Conservation (phyloP, 768 basidiomycete genomes). For the Suillus lakei region DNA sequence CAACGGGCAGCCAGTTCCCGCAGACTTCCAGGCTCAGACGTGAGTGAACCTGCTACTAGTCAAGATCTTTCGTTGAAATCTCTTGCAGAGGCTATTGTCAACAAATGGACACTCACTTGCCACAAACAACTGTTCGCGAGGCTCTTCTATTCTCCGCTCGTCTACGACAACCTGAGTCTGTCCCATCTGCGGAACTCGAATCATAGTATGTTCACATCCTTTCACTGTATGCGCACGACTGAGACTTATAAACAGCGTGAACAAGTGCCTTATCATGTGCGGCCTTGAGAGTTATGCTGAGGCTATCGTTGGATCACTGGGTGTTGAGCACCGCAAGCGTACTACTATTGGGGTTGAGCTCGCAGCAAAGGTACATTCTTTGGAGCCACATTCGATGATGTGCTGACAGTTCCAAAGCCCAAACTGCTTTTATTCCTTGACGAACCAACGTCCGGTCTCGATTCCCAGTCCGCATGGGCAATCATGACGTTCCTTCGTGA, state of each 20-base stretch:
- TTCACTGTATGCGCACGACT: not conserved
- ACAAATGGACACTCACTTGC: slow-evolving; percentile 82
- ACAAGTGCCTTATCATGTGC: slow-evolving; percentile 66
- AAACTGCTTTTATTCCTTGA: slow-evolving; percentile 60
- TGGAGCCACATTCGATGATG: not conserved
- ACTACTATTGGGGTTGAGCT: slow-evolving; percentile 66
- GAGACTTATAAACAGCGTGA: slow-evolving; percentile 40
- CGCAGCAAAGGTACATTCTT: slow-evolving; percentile 50
- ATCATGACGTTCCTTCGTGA: slow-evolving; percentile 53
- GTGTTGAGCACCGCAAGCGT: slow-evolving; percentile 56
- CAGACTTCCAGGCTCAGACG: slow-evolving; percentile 69
- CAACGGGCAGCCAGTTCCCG: slow-evolving; percentile 55
- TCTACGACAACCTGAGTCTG: slow-evolving; percentile 72
- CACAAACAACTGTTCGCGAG: slow-evolving; percentile 78
- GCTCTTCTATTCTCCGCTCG: slow-evolving; percentile 81
- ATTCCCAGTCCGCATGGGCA: slow-evolving; percentile 56
- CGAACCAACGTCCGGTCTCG: slow-evolving; percentile 63
- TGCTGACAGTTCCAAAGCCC: slow-evolving; percentile 28
- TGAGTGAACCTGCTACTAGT: slow-evolving; percentile 18
- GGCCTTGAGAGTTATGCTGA: slow-evolving; percentile 65
- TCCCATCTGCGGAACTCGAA: slow-evolving; percentile 73
- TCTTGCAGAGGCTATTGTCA: slow-evolving; percentile 73
- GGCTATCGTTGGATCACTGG: slow-evolving; percentile 63
- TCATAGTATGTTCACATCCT: slow-evolving; percentile 60
- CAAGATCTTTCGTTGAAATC: not conserved